These are phyloP conservation scores for Cercospora janseana DNA, from an alignment of 2,329 filamentous ascomycete species.

Conservation along the genomic window DNA sequence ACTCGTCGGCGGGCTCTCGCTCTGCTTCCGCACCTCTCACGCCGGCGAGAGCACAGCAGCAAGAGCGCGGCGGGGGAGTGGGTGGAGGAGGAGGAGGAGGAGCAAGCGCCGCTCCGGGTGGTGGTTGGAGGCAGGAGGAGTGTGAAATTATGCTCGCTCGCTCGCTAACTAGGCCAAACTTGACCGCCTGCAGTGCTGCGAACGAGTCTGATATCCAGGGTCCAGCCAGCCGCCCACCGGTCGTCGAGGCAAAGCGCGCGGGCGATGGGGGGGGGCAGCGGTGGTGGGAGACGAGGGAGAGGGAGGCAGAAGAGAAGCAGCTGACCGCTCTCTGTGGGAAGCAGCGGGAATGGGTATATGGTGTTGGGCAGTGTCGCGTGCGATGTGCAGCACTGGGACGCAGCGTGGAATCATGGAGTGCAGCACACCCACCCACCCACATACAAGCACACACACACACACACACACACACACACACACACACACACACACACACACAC, in stretches of 20 bases:
- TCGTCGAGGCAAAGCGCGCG: slow-evolving; percentile 2
- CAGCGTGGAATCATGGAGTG: not conserved
- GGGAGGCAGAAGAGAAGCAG: not conserved
- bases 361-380: slow-evolving; percentile 5
- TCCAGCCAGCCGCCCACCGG: not conserved
- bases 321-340: not conserved
- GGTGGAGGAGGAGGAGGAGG: slow-evolving; percentile 4
- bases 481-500: too few species aligned
- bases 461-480: too few species aligned
- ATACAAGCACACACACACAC: too few species aligned
- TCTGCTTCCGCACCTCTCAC: slow-evolving; percentile 2
- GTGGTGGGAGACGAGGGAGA: not conserved
- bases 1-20: not conserved
- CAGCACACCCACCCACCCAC: not conserved
- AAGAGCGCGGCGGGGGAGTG: not conserved
- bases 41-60: not conserved
- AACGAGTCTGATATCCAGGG: slow-evolving; percentile 1
- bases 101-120: not conserved
- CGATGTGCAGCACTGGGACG: not conserved
- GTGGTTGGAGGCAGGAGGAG: not conserved
- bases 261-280: not conserved
- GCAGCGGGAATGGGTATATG: not conserved
- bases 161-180: slow-evolving; percentile 6
- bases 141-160: slow-evolving; percentile 3
- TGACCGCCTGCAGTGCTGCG: too few species aligned